A percentile compares a stretch with the other conserved stretches of the same genome.
phyloP scores from a whole-genome alignment of 306 rosid genomes.

The Cucurbita ficifolia region DNA sequence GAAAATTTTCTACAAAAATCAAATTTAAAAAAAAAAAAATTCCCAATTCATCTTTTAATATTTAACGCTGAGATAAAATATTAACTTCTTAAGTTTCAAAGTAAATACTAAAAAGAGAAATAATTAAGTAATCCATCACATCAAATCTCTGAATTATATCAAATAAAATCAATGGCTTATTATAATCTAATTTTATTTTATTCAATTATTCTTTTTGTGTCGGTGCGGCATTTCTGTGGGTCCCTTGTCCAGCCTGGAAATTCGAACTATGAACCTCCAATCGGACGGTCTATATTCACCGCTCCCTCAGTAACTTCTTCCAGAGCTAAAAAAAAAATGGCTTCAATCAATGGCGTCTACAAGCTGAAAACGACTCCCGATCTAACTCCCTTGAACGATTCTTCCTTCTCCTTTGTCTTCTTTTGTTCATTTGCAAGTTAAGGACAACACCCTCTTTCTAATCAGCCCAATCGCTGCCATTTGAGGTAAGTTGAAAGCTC shows the following conservation, averaged over 20 bases:
- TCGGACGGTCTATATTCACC: not conserved
- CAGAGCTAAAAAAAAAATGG: slow-evolving; percentile 8
- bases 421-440: not conserved
- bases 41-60: too few relatives aligned
- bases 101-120: not conserved
- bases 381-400: slow-evolving; percentile 5
- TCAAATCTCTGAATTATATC: not conserved
- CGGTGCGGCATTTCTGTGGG: slow-evolving; percentile 9
- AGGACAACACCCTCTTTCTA: not conserved
- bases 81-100: too few relatives aligned
- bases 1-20: not conserved
- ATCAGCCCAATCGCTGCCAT: slow-evolving; percentile 3
- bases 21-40: too few relatives aligned
- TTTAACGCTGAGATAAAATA: too few relatives aligned
- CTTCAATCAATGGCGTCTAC: not conserved
- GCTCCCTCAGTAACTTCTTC: slow-evolving; percentile 1
- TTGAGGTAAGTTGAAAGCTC: slow-evolving; percentile 2
- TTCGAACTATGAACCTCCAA: not conserved
- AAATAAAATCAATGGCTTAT: not conserved
- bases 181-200: not conserved
- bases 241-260: slow-evolving; percentile 27
- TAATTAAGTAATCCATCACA: not conserved
- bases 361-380: slow-evolving; percentile 16
- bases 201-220: not conserved
- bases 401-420: not conserved